Evolutionary conservation across 1,139 yeast genomes (phyloP).

Genomic region (Entelexis paramagnoliae): DNA sequence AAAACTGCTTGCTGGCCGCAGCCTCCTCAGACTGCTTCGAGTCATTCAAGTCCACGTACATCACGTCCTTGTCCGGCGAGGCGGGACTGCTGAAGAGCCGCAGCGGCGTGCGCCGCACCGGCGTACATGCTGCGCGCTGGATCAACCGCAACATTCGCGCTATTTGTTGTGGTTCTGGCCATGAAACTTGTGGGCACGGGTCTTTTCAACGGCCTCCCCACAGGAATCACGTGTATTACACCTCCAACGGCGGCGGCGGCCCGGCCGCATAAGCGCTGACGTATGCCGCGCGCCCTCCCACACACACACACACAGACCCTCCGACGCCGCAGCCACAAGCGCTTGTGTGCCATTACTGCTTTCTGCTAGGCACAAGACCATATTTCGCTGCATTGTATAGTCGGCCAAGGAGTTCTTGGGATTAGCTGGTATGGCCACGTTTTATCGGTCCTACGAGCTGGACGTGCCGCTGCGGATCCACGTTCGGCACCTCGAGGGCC

Average conservation of each 20-base stretch:
- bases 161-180: neutral
- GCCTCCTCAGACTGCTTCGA: conserved; percentile 13
- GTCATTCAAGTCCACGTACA: conserved; percentile 22
- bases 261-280: neutral
- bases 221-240: neutral
- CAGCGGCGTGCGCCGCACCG: neutral
- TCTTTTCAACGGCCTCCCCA: neutral
- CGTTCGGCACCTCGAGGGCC: conserved; percentile 40
- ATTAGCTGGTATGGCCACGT: conserved; percentile 26
- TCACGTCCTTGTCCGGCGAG: conserved; percentile 10
- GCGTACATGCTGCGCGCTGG: neutral
- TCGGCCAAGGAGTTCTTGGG: neutral
- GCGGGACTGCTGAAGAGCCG: neutral
- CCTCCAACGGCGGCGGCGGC: neutral
- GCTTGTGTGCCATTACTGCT: neutral
- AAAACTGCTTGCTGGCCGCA: conserved; percentile 39
- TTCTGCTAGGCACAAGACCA: neutral
- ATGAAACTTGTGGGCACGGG: neutral
- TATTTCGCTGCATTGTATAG: too few species aligned
- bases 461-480: conserved; percentile 45
- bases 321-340: neutral
- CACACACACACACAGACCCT: neutral
- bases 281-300: neutral
- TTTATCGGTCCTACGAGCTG: conserved; percentile 68
- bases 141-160: conserved; percentile 2